These are phyloP conservation scores for Glycyrrhiza uralensis DNA, from an alignment of 306 rosid genomes.

Conservation along the genomic window DNA sequence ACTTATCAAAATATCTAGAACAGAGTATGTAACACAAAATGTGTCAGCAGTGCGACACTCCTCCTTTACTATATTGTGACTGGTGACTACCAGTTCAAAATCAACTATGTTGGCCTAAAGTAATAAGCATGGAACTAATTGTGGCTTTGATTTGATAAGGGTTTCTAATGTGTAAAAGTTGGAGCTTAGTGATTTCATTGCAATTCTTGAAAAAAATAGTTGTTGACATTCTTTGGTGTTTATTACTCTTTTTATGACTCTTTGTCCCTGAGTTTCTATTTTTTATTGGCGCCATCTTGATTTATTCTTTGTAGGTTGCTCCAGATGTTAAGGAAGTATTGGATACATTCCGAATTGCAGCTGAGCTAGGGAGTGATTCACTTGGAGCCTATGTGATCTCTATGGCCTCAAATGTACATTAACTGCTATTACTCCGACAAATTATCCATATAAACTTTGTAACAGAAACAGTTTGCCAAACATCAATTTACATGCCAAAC, in stretches of 20 bases:
- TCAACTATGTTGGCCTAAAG: no score
- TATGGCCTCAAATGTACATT: constrained; percentile 78
- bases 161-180: no score
- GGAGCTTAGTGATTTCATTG: no score
- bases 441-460: neutral
- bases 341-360: constrained; percentile 68
- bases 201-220: no score
- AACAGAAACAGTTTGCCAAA: neutral
- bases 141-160: no score
- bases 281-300: neutral
- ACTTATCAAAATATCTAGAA: no score
- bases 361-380: constrained; percentile 74
- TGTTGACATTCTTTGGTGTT: neutral
- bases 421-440: neutral
- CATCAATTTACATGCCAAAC: neutral
- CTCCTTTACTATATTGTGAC: no score
- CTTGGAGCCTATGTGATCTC: constrained; percentile 96
- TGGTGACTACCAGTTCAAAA: no score
- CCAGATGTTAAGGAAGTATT: constrained; percentile 65
- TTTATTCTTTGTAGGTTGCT: constrained; percentile 53
- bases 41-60: no score
- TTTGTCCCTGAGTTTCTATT: neutral
- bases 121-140: no score
- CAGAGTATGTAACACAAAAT: no score
- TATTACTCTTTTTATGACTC: no score